phyloP scores from a whole-genome alignment of 179 eudicot species.

The Gypsophila paniculata region DNA sequence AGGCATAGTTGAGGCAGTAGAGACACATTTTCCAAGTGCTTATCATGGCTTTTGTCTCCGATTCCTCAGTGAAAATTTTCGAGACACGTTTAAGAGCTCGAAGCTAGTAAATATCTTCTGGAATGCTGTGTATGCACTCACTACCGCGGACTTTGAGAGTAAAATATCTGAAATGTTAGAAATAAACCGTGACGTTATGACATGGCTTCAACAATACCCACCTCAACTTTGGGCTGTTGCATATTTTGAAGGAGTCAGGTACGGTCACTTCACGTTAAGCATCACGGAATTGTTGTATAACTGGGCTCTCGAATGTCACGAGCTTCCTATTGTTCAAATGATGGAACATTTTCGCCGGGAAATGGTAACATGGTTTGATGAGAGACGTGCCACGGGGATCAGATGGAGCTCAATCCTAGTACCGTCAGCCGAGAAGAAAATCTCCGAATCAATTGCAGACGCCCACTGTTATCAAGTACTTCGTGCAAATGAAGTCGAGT shows the following conservation, averaged over 20 bases:
- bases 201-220: conserved; percentile 72
- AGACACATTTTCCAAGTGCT: conserved; percentile 78
- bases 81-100: conserved; percentile 75
- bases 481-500: conserved; percentile 93
- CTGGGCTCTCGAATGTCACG: conserved; percentile 82
- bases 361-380: conserved; percentile 70
- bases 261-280: conserved; percentile 70
- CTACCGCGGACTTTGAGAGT: conserved; percentile 63
- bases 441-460: conserved; percentile 68
- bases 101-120: conserved; percentile 78
- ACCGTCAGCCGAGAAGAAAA: conserved; percentile 75
- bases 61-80: conserved; percentile 71
- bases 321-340: conserved; percentile 81
- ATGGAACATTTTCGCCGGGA: conserved; percentile 79
- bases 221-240: conserved; percentile 89
- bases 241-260: conserved; percentile 79
- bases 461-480: conserved; percentile 82
- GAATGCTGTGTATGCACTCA: conserved; percentile 85
- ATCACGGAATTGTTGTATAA: conserved; percentile 59
- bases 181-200: conserved; percentile 59
- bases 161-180: conserved; percentile 68
- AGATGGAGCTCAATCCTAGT: conserved; percentile 77
- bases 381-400: conserved; percentile 52
- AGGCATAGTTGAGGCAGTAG: conserved; percentile 72
- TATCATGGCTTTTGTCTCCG: conserved; percentile 86